Evolutionary conservation across 1,139 yeast genomes (phyloP).

Genomic region (Nakaseomyces kungkrabaensis): DNA sequence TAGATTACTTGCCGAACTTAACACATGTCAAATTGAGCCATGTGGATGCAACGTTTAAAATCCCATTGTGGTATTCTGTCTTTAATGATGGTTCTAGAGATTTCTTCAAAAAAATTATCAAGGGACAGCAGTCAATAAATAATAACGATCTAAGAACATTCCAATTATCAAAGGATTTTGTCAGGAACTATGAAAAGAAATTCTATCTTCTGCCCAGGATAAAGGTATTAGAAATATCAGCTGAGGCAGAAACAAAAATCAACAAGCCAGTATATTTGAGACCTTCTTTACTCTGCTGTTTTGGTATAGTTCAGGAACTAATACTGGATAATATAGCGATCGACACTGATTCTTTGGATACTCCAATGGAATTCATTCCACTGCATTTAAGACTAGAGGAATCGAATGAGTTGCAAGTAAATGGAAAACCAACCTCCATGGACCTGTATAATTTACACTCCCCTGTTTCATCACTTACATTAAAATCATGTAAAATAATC

Average conservation of each 20-base stretch:
- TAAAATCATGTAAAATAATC: slow-evolving; percentile 28
- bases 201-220: slow-evolving; percentile 21
- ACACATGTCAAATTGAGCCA: slow-evolving; percentile 32
- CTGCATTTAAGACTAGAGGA: slow-evolving; percentile 17
- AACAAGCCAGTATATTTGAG: slow-evolving; percentile 29
- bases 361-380: slow-evolving; percentile 30
- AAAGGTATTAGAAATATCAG: slow-evolving; percentile 21
- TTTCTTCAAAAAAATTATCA: slow-evolving; percentile 25
- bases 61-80: slow-evolving; percentile 34
- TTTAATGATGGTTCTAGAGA: slow-evolving; percentile 28
- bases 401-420: slow-evolving; percentile 4
- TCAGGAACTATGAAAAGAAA: slow-evolving; percentile 21
- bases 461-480: slow-evolving; percentile 25
- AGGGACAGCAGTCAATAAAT: slow-evolving; percentile 27
- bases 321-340: slow-evolving; percentile 40
- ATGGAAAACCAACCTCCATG: slow-evolving; percentile 1
- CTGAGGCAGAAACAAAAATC: slow-evolving; percentile 11
- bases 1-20: slow-evolving; percentile 31
- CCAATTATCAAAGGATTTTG: slow-evolving; percentile 22
- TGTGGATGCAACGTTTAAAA: slow-evolving; percentile 44
- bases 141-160: slow-evolving; percentile 25
- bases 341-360: slow-evolving; percentile 33
- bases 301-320: slow-evolving; percentile 38
- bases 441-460: slow-evolving; percentile 27
- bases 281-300: slow-evolving; percentile 33